Evolutionary conservation across 2,329 filamentous ascomycete genomes (phyloP).

Genomic region (Ceratocystiopsis brevicomis): DNA sequence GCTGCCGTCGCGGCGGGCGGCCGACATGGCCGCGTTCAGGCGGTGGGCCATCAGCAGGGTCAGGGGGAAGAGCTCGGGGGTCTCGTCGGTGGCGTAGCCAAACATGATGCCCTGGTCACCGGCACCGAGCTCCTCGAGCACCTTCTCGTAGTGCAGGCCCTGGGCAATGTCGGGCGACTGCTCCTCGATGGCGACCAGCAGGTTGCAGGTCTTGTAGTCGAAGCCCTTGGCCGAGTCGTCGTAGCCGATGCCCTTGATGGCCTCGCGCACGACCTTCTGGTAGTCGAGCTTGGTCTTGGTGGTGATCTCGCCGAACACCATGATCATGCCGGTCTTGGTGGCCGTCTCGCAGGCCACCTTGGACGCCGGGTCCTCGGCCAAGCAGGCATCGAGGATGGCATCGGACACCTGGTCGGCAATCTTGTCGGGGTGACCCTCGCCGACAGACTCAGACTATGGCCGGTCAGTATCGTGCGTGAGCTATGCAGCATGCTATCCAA

Average conservation of each 20-base stretch:
- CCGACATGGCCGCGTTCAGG: conserved; percentile 88
- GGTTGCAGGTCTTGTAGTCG: conserved; percentile 99
- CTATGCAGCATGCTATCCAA: too few relatives aligned
- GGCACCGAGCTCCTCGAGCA: conserved; percentile 90
- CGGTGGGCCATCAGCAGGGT: conserved; percentile 90
- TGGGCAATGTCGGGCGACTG: conserved; percentile 98
- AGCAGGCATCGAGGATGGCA: conserved; percentile 94
- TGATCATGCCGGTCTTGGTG: conserved; percentile 99
- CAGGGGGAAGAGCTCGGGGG: conserved; percentile 86
- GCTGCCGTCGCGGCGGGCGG: conserved; percentile 68
- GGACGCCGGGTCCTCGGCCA: conserved; percentile 85
- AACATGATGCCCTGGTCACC: conserved; percentile 99
- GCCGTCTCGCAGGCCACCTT: conserved; percentile 99
- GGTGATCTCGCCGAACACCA: conserved; percentile 97
- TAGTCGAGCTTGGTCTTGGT: conserved; percentile 93
- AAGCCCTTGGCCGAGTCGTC: conserved; percentile 95
- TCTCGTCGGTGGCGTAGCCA: conserved; percentile 98
- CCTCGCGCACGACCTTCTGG: conserved; percentile 86
- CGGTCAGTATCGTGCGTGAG: background rate
- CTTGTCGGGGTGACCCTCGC: conserved; percentile 88
- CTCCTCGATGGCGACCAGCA: conserved; percentile 96
- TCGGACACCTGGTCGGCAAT: conserved; percentile 97
- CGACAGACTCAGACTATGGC: conserved; percentile 60
- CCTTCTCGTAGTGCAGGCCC: conserved; percentile 95
- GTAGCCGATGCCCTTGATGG: conserved; percentile 98